phyloP scores from a whole-genome alignment of 495 filamentous ascomycete genomes.

The Lepraria neglecta region DNA sequence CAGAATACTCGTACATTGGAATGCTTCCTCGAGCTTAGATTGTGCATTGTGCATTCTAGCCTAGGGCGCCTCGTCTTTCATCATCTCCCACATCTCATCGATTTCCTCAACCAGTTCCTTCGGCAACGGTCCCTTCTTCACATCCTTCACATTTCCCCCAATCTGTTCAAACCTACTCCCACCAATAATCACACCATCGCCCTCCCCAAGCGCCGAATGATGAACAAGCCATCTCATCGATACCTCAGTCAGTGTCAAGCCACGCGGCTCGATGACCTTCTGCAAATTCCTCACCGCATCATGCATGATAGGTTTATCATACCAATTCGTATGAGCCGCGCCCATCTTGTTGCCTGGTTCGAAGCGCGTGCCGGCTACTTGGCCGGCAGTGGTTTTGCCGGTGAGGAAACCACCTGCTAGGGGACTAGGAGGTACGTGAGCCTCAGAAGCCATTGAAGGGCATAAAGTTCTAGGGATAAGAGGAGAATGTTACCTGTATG shows the following conservation, averaged over 20 bases:
- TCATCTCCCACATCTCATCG: background rate
- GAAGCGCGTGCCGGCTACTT: too few species aligned
- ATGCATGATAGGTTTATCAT: background rate
- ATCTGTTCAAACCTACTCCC: background rate
- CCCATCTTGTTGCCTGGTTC: background rate
- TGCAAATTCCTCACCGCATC: background rate
- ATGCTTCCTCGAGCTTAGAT: too few species aligned
- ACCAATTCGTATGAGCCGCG: background rate
- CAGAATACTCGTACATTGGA: too few species aligned
- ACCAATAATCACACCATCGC: background rate
- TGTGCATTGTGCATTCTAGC: background rate
- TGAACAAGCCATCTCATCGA: background rate
- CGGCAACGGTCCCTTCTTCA: background rate
- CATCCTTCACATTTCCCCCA: background rate
- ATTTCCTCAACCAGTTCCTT: background rate
- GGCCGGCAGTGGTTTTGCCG: background rate
- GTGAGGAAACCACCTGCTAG: background rate
- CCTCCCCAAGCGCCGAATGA: background rate
- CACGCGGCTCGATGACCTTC: background rate
- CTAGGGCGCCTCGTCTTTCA: background rate
- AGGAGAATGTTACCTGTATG: too few species aligned
- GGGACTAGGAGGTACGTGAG: too few species aligned
- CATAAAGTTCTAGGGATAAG: too few species aligned
- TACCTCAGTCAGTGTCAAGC: background rate
- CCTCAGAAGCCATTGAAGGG: too few species aligned